These are phyloP conservation scores for Teratosphaeriaceae sp. DNA, from an alignment of 2,329 filamentous ascomycete species.

Conservation along the genomic window DNA sequence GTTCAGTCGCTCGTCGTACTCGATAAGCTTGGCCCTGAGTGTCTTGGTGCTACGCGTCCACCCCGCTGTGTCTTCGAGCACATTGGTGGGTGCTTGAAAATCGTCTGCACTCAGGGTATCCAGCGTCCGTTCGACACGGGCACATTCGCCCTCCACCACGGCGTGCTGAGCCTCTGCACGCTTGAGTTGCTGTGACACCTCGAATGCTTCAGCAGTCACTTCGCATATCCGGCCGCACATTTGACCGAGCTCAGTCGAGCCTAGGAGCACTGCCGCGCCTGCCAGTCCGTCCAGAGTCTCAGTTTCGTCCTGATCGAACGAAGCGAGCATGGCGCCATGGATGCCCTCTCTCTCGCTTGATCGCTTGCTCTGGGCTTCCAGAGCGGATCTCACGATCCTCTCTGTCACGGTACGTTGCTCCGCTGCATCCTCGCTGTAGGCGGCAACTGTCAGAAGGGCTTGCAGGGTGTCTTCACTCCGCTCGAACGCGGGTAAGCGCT, in stretches of 20 bases:
- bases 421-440: constrained; percentile 70
- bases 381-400: constrained; percentile 52
- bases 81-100: constrained; percentile 44
- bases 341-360: not conserved
- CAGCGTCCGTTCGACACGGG: constrained; percentile 16
- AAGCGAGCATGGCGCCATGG: not conserved
- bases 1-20: constrained; percentile 45
- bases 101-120: constrained; percentile 18
- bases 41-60: constrained; percentile 64
- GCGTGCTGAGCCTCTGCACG: constrained; percentile 17
- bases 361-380: constrained; percentile 28
- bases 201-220: constrained; percentile 18
- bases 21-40: constrained; percentile 59
- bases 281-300: constrained; percentile 29
- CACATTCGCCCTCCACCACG: constrained; percentile 20
- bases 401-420: constrained; percentile 58
- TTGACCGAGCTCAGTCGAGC: constrained; percentile 21
- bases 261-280: constrained; percentile 30
- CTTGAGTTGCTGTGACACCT: constrained; percentile 22
- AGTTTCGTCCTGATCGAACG: constrained; percentile 13
- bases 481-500: constrained; percentile 67
- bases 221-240: constrained; percentile 13
- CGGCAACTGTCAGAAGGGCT: constrained; percentile 64
- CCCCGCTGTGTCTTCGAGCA: constrained; percentile 67
- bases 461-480: constrained; percentile 78